Evolutionary conservation across 306 rosid species (phyloP).

Genomic region (Herpetospermum pedunculosum): DNA sequence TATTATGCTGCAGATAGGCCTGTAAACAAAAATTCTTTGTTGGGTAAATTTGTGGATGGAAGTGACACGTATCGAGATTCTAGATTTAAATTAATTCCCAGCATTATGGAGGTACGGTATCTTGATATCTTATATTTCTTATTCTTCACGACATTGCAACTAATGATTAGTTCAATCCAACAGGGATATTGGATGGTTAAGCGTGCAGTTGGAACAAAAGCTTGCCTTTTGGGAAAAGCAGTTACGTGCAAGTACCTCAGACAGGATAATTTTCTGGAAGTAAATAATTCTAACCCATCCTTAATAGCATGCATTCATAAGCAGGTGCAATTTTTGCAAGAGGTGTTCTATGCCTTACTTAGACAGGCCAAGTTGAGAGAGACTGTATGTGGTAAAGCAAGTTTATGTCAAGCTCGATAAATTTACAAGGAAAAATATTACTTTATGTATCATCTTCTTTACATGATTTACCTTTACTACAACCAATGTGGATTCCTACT

Average conservation of each 20-base stretch:
- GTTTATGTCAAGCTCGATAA: neutral
- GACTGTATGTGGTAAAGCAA: neutral
- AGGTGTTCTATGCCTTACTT: neutral
- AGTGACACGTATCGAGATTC: slow-evolving; percentile 58
- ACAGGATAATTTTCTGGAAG: slow-evolving; percentile 87
- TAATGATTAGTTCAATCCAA: slow-evolving; percentile 19
- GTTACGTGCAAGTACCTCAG: slow-evolving; percentile 71
- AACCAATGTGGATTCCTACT: neutral
- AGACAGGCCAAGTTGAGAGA: neutral
- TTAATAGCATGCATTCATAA: neutral
- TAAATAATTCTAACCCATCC: slow-evolving; percentile 18
- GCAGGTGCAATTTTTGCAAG: neutral
- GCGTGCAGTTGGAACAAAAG: slow-evolving; percentile 98
- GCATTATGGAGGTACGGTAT: slow-evolving; percentile 65
- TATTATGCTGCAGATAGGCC: slow-evolving; percentile 84
- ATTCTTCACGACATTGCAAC: slow-evolving; percentile 1
- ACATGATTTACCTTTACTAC: neutral
- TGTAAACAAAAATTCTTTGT: slow-evolving; percentile 46
- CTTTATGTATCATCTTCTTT: neutral
- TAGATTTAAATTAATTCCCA: slow-evolving; percentile 91
- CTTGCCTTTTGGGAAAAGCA: slow-evolving; percentile 91
- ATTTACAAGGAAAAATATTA: neutral
- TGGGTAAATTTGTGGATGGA: slow-evolving; percentile 75
- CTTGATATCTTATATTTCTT: slow-evolving; percentile 2
- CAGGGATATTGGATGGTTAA: slow-evolving; percentile 99